phyloP scores from a whole-genome alignment of 1,139 yeast species.

The Wickerhamomyces sp. region DNA sequence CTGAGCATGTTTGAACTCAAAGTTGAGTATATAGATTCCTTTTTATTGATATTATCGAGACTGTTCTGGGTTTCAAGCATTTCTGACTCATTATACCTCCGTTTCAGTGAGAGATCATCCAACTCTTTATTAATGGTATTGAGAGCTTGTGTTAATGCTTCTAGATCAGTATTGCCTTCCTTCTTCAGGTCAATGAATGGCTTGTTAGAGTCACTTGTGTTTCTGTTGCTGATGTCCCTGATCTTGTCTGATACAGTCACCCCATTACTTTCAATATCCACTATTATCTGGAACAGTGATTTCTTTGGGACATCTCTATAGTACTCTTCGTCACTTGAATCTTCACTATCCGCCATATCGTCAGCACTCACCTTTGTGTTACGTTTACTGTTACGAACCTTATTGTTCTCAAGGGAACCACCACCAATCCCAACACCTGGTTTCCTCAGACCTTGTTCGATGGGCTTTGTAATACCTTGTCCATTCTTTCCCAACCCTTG shows the following conservation, averaged over 20 bases:
- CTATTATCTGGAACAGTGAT: conserved; percentile 32
- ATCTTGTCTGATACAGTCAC: conserved; percentile 30
- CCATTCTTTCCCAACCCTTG: conserved; percentile 71
- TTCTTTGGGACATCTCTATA: conserved; percentile 21
- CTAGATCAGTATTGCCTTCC: conserved; percentile 12
- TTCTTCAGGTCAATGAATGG: conserved; percentile 16
- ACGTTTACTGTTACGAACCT: conserved; percentile 18
- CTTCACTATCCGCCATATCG: conserved; percentile 14
- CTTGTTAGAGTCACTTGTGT: conserved; percentile 4
- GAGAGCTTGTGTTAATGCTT: conserved; percentile 21
- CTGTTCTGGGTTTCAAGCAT: neutral
- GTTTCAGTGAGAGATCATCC: conserved; percentile 7
- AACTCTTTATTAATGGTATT: conserved; percentile 19
- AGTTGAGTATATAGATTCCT: conserved; percentile 10
- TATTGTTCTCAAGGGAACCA: conserved; percentile 29
- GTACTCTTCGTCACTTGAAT: conserved; percentile 20
- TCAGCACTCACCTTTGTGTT: conserved; percentile 14
- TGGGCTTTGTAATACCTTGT: conserved; percentile 74
- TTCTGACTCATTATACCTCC: conserved; percentile 4
- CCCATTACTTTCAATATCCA: conserved; percentile 33
- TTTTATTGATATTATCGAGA: conserved; percentile 10
- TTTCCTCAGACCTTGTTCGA: conserved; percentile 64
- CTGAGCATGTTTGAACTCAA: no score
- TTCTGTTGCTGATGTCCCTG: conserved; percentile 14
- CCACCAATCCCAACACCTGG: conserved; percentile 74